Percentiles rank a stretch among this genome's conserved stretches.
Conservation (phyloP, 2,329 filamentous ascomycete genomes). For the Emergomyces pasteurianus region DNA sequence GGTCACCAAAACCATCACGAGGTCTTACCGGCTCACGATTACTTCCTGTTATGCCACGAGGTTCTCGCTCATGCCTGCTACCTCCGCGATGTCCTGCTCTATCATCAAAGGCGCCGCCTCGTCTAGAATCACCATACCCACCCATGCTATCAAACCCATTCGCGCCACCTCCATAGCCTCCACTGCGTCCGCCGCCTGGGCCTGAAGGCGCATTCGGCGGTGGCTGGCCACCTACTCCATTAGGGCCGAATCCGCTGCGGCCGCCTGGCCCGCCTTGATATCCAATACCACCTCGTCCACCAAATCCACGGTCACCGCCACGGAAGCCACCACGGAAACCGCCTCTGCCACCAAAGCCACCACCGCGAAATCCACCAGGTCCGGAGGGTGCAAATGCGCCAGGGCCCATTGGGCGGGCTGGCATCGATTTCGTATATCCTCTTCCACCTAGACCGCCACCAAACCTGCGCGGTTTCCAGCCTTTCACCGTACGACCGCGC, state of each 20-base stretch:
- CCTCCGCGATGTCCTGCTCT: constrained; percentile 39
- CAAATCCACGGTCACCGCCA: constrained; percentile 39
- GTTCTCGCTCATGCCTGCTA: constrained; percentile 41
- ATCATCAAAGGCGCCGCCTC: constrained; percentile 52
- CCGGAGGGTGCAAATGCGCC: constrained; percentile 46
- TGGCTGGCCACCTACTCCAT: constrained; percentile 25
- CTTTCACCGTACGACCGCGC: constrained; percentile 83
- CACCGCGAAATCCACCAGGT: constrained; percentile 43
- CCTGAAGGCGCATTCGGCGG: constrained; percentile 42
- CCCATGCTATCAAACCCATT: constrained; percentile 35
- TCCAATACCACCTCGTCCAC: constrained; percentile 41
- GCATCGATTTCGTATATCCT: constrained; percentile 75
- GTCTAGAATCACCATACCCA: constrained; percentile 30
- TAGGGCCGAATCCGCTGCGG: constrained; percentile 35
- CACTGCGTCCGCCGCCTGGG: constrained; percentile 43
- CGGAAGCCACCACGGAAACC: constrained; percentile 41
- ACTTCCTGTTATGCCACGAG: constrained; percentile 52
- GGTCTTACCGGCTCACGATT: constrained; percentile 75
- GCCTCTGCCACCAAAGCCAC: constrained; percentile 42
- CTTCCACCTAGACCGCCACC: constrained; percentile 87
- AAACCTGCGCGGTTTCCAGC: constrained; percentile 83
- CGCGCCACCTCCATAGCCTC: constrained; percentile 29
- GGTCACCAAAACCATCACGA: constrained; percentile 45
- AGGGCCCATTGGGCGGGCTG: constrained; percentile 57
- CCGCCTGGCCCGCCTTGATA: constrained; percentile 51